Percentiles rank a stretch among this genome's conserved stretches.
These are phyloP conservation scores for Aphanomyces cochlioides DNA, from an alignment of 352 stramenopile genomes.

Conservation along the genomic window DNA sequence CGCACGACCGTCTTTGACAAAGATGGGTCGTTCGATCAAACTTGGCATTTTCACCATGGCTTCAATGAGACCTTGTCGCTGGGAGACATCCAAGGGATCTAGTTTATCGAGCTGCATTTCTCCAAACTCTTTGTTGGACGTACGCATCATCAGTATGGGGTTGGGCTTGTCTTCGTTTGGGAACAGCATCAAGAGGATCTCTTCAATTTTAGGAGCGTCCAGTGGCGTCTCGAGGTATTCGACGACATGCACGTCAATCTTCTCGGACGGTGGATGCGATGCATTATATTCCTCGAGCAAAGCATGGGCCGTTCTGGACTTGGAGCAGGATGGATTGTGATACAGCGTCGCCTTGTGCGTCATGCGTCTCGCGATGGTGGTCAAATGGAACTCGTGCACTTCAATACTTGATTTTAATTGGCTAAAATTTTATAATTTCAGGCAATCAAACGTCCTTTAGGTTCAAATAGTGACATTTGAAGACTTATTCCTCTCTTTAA, in stretches of 20 bases:
- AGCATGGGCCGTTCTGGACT: conserved; percentile 6
- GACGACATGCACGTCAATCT: conserved; percentile 16
- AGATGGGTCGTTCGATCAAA: conserved; percentile 29
- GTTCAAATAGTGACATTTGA: too few relatives aligned
- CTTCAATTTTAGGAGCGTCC: background rate
- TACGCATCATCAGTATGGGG: conserved; percentile 21
- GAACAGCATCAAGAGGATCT: background rate
- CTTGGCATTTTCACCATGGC: conserved; percentile 16
- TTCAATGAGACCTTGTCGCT: conserved; percentile 1
- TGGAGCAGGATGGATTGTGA: conserved; percentile 28
- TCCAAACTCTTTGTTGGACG: conserved; percentile 8
- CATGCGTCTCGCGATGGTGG: background rate
- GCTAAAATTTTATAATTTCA: too few relatives aligned
- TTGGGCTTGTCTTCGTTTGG: background rate
- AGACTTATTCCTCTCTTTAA: too few relatives aligned
- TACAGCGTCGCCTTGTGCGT: conserved; percentile 11
- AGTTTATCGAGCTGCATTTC: conserved; percentile 10
- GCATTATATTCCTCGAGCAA: conserved; percentile 9
- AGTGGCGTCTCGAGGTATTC: conserved; percentile 23
- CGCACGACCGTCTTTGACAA: conserved; percentile 16
- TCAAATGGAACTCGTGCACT: too few relatives aligned
- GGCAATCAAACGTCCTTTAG: too few relatives aligned
- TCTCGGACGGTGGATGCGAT: background rate
- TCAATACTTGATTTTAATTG: too few relatives aligned
- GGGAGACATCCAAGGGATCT: background rate